These are phyloP conservation scores for Hydrangea macrophylla DNA, from an alignment of 148 eudicot genomes.

Conservation along the genomic window DNA sequence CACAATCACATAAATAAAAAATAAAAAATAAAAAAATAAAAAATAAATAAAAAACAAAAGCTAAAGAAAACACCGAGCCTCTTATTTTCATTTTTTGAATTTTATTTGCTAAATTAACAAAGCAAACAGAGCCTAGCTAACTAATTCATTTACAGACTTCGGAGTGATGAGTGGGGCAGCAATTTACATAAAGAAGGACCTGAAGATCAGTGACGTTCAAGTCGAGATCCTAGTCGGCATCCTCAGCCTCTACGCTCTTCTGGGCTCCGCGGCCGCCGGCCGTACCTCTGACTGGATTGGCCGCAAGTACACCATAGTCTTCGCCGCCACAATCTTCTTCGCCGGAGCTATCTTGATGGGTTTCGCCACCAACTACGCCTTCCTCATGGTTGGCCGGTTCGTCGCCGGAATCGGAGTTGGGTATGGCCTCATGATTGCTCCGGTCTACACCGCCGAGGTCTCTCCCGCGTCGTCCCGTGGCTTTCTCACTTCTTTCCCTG, in stretches of 20 bases:
- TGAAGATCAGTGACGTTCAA: constrained; percentile 27
- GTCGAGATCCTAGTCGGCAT: constrained; percentile 39
- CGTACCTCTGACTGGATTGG: constrained; percentile 55
- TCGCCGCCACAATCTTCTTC: constrained; percentile 41
- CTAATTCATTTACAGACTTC: constrained; percentile 20
- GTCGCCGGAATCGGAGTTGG: constrained; percentile 53
- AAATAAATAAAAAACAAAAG: too few relatives aligned
- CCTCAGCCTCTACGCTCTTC: constrained; percentile 34
- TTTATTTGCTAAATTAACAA: too few relatives aligned
- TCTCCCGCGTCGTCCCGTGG: constrained; percentile 37
- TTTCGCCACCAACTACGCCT: constrained; percentile 40
- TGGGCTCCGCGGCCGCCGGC: constrained; percentile 50
- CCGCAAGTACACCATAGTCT: constrained; percentile 39
- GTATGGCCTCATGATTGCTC: constrained; percentile 46
- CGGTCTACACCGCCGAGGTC: constrained; percentile 38
- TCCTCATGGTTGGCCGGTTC: constrained; percentile 50
- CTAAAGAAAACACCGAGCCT: too few relatives aligned
- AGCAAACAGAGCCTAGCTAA: too few relatives aligned
- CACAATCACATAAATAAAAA: too few relatives aligned
- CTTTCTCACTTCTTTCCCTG: constrained; percentile 39
- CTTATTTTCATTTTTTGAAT: too few relatives aligned
- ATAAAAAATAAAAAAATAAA: too few relatives aligned
- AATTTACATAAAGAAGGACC: constrained; percentile 27
- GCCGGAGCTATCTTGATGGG: constrained; percentile 46
- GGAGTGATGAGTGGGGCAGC: constrained; percentile 50